phyloP scores from a whole-genome alignment of 257 asterid species.

The Eustoma russellianum region DNA sequence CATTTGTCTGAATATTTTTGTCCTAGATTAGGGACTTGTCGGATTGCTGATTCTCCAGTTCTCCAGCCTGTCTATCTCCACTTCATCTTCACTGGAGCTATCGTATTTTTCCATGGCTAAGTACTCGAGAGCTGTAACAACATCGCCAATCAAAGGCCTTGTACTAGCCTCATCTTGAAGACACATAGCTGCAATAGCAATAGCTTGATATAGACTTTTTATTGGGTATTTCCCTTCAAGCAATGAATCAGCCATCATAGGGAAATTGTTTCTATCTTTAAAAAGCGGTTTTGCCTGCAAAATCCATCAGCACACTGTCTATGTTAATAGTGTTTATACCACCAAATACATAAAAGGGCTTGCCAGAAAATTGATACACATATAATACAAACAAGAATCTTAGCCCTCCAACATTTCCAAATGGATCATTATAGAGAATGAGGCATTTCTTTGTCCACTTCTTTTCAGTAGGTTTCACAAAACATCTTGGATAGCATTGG shows the following conservation, averaged over 20 bases:
- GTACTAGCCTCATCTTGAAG: conserved; percentile 41
- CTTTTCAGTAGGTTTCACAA: too few relatives aligned
- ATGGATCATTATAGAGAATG: too few relatives aligned
- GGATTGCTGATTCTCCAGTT: conserved; percentile 1
- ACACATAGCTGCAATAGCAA: conserved; percentile 41
- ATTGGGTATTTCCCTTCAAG: conserved; percentile 29
- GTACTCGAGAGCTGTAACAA: conserved; percentile 37
- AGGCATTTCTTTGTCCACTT: too few relatives aligned
- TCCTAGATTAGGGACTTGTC: not conserved
- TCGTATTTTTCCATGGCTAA: conserved; percentile 19
- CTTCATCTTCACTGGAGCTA: conserved; percentile 14
- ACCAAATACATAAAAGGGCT: not conserved
- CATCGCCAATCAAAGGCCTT: conserved; percentile 32
- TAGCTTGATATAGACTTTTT: conserved; percentile 27
- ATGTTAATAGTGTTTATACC: not conserved
- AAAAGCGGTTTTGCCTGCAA: conserved; percentile 36
- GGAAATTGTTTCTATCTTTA: conserved; percentile 22
- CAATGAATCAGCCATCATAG: conserved; percentile 28
- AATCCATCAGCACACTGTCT: not conserved
- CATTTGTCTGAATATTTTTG: too few relatives aligned
- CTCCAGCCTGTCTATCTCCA: conserved; percentile 1
- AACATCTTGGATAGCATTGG: too few relatives aligned
- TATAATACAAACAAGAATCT: too few relatives aligned
- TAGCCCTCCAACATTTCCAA: too few relatives aligned
- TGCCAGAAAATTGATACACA: not conserved